phyloP scores from a whole-genome alignment of 2,329 filamentous ascomycete genomes.

The Zarea fungicola region DNA sequence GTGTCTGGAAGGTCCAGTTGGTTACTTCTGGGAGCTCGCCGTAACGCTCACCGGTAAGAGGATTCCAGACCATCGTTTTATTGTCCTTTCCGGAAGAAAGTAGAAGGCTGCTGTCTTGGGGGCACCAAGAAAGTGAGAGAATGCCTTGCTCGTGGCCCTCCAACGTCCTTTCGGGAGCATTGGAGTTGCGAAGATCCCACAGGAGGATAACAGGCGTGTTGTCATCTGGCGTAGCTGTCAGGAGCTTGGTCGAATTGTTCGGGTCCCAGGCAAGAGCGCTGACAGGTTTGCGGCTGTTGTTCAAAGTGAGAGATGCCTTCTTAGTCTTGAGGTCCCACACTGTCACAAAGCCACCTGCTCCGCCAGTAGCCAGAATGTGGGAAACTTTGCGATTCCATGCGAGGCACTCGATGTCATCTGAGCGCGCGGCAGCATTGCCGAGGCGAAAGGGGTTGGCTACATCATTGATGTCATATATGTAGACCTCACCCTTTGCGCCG shows the following conservation, averaged over 20 bases:
- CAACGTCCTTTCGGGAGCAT: slow-evolving; percentile 83
- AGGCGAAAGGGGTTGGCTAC: slow-evolving; percentile 81
- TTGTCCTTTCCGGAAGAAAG: slow-evolving; percentile 97
- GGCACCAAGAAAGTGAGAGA: slow-evolving; percentile 90
- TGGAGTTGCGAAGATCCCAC: slow-evolving; percentile 95
- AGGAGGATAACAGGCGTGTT: slow-evolving; percentile 81
- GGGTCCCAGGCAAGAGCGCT: slow-evolving; percentile 98
- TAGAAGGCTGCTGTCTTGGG: slow-evolving; percentile 80
- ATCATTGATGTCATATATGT: slow-evolving; percentile 91
- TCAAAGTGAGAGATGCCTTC: slow-evolving; percentile 93
- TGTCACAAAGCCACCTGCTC: slow-evolving; percentile 88
- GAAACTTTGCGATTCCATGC: slow-evolving; percentile 99
- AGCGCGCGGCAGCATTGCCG: slow-evolving; percentile 79
- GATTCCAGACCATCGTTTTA: slow-evolving; percentile 92
- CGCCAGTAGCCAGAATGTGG: slow-evolving; percentile 92
- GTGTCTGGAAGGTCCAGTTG: slow-evolving; percentile 98
- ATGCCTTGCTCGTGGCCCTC: slow-evolving; percentile 93
- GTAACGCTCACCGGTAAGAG: slow-evolving; percentile 78
- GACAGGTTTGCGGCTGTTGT: slow-evolving; percentile 90
- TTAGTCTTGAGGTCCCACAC: slow-evolving; percentile 98
- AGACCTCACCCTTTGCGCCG: slow-evolving; percentile 92
- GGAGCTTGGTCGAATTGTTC: slow-evolving; percentile 85
- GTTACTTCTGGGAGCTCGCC: slow-evolving; percentile 96
- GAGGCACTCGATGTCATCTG: slow-evolving; percentile 91
- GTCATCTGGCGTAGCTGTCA: slow-evolving; percentile 88